Evolutionary conservation across 306 rosid species (phyloP).

Genomic region (Aeschynomene evenia): DNA sequence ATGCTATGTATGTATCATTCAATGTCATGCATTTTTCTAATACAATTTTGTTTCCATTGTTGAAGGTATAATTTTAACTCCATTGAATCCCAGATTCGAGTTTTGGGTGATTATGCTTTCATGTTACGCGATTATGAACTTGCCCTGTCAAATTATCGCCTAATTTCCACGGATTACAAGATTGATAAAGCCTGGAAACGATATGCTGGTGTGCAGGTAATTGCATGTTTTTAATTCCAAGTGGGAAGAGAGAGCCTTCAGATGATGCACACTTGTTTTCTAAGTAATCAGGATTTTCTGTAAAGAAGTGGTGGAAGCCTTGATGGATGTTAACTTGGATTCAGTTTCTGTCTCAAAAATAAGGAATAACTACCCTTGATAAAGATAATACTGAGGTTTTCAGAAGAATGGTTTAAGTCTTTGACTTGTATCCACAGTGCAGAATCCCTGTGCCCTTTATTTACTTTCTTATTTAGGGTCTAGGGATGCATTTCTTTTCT

Average conservation of each 20-base stretch:
- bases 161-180: constrained; percentile 96
- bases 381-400: constrained; percentile 6
- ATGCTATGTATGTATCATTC: constrained; percentile 28
- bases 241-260: constrained; percentile 20
- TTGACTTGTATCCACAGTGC: neutral
- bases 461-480: neutral
- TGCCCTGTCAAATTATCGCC: constrained; percentile 92
- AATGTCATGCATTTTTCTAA: constrained; percentile 36
- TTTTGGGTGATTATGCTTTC: constrained; percentile 98
- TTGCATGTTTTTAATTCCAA: constrained; percentile 19
- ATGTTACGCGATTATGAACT: constrained; percentile 97
- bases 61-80: constrained; percentile 89
- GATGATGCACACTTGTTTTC: constrained; percentile 20
- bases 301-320: constrained; percentile 21
- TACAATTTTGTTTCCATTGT: constrained; percentile 38
- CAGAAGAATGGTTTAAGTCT: constrained; percentile 11
- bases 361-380: constrained; percentile 21
- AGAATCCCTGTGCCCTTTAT: neutral
- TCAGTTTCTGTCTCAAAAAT: neutral
- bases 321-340: neutral
- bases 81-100: constrained; percentile 92
- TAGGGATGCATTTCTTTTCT: constrained; percentile 16
- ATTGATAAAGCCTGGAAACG: constrained; percentile 99
- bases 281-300: constrained; percentile 18
- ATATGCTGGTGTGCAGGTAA: constrained; percentile 97